Conservation (phyloP, 108 stramenopile species). For the Pseudonitzschia pungens region DNA sequence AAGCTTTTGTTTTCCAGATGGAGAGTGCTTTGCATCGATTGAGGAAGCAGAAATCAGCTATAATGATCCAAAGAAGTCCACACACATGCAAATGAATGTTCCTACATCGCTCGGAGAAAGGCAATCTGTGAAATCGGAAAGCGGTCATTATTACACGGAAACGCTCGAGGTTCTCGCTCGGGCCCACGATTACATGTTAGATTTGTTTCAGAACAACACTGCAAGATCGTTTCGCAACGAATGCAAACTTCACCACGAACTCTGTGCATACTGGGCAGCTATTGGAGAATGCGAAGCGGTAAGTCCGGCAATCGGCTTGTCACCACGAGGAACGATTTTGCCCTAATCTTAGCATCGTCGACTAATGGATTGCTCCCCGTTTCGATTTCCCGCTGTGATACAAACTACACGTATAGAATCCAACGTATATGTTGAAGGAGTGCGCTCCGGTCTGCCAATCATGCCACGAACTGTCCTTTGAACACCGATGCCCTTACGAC, state of each 20-base stretch:
- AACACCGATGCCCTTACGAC: slow-evolving; percentile 63
- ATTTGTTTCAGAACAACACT: slow-evolving; percentile 33
- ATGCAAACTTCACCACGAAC: slow-evolving; percentile 54
- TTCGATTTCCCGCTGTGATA: not conserved
- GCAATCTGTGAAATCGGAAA: not conserved
- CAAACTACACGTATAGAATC: slow-evolving; percentile 27
- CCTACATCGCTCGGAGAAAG: slow-evolving; percentile 3
- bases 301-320: not conserved
- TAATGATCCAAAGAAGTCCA: not conserved
- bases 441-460: slow-evolving; percentile 81
- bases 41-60: not conserved
- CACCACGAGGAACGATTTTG: not conserved
- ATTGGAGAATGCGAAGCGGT: slow-evolving; percentile 15
- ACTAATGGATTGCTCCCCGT: not conserved
- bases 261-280: slow-evolving; percentile 48
- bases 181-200: slow-evolving; percentile 48
- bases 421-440: slow-evolving; percentile 43
- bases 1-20: slow-evolving; percentile 12
- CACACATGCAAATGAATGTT: not conserved
- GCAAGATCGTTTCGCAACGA: slow-evolving; percentile 30
- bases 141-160: not conserved
- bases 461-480: slow-evolving; percentile 58
- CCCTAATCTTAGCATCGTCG: not conserved
- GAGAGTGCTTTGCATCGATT: not conserved
- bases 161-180: slow-evolving; percentile 15